phyloP scores from a whole-genome alignment of 2,329 filamentous ascomycete species.

The Pseudocercospora ulei region DNA sequence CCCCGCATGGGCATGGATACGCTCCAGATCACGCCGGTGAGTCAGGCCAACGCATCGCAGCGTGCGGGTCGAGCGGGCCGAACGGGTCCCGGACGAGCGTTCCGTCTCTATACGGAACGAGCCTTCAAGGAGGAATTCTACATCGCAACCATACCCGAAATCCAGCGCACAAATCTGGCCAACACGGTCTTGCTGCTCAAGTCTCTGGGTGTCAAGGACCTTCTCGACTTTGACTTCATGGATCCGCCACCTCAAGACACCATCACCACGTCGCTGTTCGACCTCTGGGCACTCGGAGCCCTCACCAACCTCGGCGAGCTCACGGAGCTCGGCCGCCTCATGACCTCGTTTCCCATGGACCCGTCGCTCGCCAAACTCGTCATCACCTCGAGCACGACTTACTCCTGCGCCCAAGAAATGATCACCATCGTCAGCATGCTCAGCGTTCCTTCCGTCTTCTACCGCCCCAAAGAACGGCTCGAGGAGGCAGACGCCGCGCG shows the following conservation, averaged over 20 bases:
- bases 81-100: constrained; percentile 91
- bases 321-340: constrained; percentile 74
- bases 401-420: constrained; percentile 94
- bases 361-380: constrained; percentile 88
- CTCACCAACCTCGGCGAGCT: constrained; percentile 89
- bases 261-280: constrained; percentile 92
- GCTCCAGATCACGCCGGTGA: constrained; percentile 92
- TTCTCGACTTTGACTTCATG: constrained; percentile 98
- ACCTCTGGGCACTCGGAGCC: constrained; percentile 90
- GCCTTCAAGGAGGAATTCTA: constrained; percentile 96
- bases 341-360: constrained; percentile 98
- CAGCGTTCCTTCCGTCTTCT: constrained; percentile 92
- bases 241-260: constrained; percentile 96
- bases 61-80: constrained; percentile 86
- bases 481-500: constrained; percentile 92
- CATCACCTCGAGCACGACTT: constrained; percentile 65
- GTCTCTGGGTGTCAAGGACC: constrained; percentile 82
- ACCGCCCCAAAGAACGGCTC: constrained; percentile 88
- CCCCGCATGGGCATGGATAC: constrained; percentile 99
- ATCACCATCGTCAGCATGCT: constrained; percentile 97
- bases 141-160: constrained; percentile 92
- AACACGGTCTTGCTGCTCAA: constrained; percentile 93
- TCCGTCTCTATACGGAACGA: constrained; percentile 84
- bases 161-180: constrained; percentile 88
- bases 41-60: constrained; percentile 89